These are phyloP conservation scores for Aspergillus transmontanensis DNA, from an alignment of 2,329 filamentous ascomycete genomes.

Conservation along the genomic window DNA sequence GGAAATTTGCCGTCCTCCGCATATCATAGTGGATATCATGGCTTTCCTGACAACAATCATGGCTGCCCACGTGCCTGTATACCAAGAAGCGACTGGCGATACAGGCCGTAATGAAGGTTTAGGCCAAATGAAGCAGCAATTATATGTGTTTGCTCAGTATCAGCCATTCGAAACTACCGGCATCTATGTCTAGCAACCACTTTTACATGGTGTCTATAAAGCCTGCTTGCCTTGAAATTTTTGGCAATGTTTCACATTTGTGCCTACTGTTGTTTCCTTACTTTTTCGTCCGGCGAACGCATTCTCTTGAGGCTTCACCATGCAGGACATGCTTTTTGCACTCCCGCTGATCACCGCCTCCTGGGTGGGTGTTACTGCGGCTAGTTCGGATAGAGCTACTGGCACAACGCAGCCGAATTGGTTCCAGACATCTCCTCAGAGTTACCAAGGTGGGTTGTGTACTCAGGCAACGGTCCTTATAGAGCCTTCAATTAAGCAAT, in stretches of 20 bases:
- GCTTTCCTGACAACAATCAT: not conserved
- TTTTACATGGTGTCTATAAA: not conserved
- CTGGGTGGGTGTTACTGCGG: not conserved
- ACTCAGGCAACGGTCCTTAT: not conserved
- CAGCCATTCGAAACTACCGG: not conserved
- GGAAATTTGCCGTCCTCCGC: no score
- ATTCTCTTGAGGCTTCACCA: not conserved
- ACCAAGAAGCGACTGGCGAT: not conserved
- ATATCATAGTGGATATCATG: not conserved
- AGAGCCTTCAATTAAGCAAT: not conserved
- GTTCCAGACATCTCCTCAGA: slow-evolving; percentile 5
- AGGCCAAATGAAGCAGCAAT: not conserved
- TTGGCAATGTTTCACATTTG: not conserved
- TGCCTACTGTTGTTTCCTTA: not conserved
- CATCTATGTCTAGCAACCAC: not conserved
- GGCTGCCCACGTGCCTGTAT: not conserved
- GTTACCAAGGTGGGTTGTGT: not conserved
- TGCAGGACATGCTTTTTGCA: not conserved
- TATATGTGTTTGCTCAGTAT: not conserved
- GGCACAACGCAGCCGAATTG: not conserved
- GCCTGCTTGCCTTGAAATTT: not conserved
- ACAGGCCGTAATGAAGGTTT: not conserved
- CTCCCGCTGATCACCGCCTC: not conserved
- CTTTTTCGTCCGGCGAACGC: not conserved
- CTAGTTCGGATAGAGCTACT: not conserved